phyloP scores from a whole-genome alignment of 2,329 filamentous ascomycete species.

The Scleromitrula shiraiana region DNA sequence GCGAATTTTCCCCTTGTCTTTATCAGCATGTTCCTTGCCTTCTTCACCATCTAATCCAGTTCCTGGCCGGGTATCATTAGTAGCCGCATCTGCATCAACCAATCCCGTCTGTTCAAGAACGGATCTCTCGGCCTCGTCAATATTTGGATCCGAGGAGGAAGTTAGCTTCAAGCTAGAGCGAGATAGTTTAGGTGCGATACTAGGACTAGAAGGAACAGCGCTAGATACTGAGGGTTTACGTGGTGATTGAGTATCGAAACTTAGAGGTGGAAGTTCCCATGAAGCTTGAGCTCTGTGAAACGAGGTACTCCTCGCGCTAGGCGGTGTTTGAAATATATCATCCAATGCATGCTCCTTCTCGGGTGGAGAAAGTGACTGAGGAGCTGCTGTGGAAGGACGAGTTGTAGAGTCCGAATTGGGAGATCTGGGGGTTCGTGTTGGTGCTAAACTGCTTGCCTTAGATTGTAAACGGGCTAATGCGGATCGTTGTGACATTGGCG shows the following conservation, averaged over 20 bases:
- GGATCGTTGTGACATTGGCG: slow-evolving; percentile 25
- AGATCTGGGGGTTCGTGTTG: slow-evolving; percentile 33
- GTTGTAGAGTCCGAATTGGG: slow-evolving; percentile 28
- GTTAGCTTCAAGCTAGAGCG: slow-evolving; percentile 29
- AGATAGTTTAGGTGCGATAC: slow-evolving; percentile 28
- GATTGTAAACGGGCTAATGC: slow-evolving; percentile 28
- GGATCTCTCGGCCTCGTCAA: slow-evolving; percentile 59
- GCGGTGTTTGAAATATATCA: slow-evolving; percentile 43
- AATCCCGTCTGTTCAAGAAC: slow-evolving; percentile 61
- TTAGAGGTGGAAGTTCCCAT: slow-evolving; percentile 36
- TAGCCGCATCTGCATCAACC: slow-evolving; percentile 39
- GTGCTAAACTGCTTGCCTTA: slow-evolving; percentile 31
- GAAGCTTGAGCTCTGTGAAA: slow-evolving; percentile 36
- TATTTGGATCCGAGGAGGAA: slow-evolving; percentile 25
- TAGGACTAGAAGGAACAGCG: slow-evolving; percentile 28
- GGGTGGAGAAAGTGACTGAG: slow-evolving; percentile 19
- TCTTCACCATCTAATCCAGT: slow-evolving; percentile 33
- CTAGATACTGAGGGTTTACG: slow-evolving; percentile 40
- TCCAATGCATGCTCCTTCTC: slow-evolving; percentile 34
- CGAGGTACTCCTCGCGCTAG: slow-evolving; percentile 33
- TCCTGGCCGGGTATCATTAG: slow-evolving; percentile 32
- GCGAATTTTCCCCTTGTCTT: slow-evolving; percentile 49
- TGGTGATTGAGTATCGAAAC: slow-evolving; percentile 29
- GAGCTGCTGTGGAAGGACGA: slow-evolving; percentile 28
- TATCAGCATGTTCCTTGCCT: slow-evolving; percentile 23